A percentile compares a stretch with the other conserved stretches of the same genome.
Conservation (phyloP, 495 filamentous ascomycete species). For the Penicillium manginii region DNA sequence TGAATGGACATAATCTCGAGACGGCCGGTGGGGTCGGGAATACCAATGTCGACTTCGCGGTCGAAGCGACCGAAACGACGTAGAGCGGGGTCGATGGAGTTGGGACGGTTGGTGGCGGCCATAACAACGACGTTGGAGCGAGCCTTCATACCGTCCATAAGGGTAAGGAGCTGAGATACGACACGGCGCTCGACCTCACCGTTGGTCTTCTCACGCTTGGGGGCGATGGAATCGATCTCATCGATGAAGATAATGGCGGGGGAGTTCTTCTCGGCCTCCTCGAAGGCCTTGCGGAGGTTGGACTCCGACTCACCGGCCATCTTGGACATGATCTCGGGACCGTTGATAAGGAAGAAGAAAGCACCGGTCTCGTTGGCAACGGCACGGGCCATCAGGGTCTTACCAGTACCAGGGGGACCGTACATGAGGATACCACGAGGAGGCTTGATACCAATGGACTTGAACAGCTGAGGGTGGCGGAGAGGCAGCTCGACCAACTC, state of each 20-base stretch:
- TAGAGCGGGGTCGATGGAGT: constrained; percentile 93
- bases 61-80: constrained; percentile 96
- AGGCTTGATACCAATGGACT: constrained; percentile 99
- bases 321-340: constrained; percentile 99
- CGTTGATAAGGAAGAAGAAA: constrained; percentile 99
- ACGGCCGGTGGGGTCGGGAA: constrained; percentile 96
- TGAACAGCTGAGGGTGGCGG: constrained; percentile 97
- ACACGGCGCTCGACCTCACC: constrained; percentile 98
- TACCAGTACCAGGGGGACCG: constrained; percentile 97
- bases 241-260: constrained; percentile 99
- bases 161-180: constrained; percentile 93
- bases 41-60: constrained; percentile 97
- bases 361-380: constrained; percentile 98
- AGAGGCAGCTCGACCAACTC: constrained; percentile 97
- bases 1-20: constrained; percentile 98
- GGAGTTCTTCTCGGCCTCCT: constrained; percentile 99
- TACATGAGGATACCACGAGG: constrained; percentile 98
- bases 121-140: constrained; percentile 98
- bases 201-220: constrained; percentile 99
- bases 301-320: constrained; percentile 99
- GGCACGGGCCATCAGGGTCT: constrained; percentile 97
- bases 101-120: constrained; percentile 97
- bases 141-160: constrained; percentile 99
- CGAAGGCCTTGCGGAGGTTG: constrained; percentile 95
- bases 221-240: constrained; percentile 97